phyloP scores from a whole-genome alignment of 1,139 yeast species.

The Candida anutae region DNA sequence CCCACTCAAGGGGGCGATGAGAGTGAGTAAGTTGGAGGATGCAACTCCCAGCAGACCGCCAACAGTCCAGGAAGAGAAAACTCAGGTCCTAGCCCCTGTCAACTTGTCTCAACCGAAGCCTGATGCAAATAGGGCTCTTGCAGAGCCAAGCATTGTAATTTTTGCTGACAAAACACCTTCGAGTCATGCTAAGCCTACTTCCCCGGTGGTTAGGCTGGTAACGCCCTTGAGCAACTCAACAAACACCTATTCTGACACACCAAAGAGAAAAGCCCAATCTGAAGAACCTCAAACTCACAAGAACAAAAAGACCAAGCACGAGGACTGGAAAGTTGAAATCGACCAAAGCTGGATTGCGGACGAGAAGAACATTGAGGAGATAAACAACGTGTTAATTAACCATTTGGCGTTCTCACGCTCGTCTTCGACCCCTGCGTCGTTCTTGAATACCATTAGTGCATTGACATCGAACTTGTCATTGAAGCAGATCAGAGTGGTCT shows the following conservation, averaged over 20 bases:
- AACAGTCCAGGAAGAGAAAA: conserved; percentile 1
- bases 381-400: conserved; percentile 63
- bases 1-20: conserved; percentile 5
- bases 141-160: background rate
- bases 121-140: conserved; percentile 7
- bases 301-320: conserved; percentile 8
- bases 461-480: conserved; percentile 35
- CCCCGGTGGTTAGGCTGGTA: no score
- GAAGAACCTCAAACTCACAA: conserved; percentile 21
- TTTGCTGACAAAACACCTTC: conserved; percentile 4
- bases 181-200: conserved; percentile 9
- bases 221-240: conserved; percentile 22
- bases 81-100: conserved; percentile 7
- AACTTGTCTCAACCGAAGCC: conserved; percentile 10
- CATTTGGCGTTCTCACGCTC: conserved; percentile 87
- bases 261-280: conserved; percentile 19
- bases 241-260: conserved; percentile 11
- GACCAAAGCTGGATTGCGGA: conserved; percentile 20
- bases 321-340: conserved; percentile 12
- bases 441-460: conserved; percentile 53
- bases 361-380: conserved; percentile 39
- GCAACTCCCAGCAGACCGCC: conserved; percentile 10
- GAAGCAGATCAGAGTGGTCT: conserved; percentile 44
- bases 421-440: conserved; percentile 75
- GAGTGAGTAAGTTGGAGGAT: conserved; percentile 3